Conservation (phyloP, 257 asterid genomes). For the Fraxinus pennsylvanica region DNA sequence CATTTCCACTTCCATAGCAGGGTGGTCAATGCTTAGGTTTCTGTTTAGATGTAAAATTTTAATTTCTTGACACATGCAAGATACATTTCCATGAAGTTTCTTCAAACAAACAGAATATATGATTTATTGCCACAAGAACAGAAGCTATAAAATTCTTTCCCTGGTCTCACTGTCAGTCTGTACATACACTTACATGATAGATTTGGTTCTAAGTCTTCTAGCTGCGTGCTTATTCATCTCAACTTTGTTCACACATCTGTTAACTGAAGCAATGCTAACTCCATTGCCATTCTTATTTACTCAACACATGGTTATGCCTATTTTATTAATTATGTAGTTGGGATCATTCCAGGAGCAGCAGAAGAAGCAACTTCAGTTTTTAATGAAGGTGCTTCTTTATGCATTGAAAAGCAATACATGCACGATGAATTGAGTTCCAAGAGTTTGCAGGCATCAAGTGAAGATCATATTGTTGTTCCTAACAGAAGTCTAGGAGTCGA, state of each 20-base stretch:
- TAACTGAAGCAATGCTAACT: constrained; percentile 3
- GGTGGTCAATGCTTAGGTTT: neutral
- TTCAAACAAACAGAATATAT: neutral
- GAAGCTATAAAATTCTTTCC: neutral
- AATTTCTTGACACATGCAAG: neutral
- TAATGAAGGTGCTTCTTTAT: constrained; percentile 74
- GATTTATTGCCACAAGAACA: neutral
- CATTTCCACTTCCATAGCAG: neutral
- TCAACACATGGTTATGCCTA: constrained; percentile 16
- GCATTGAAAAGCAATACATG: constrained; percentile 67
- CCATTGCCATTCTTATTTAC: constrained; percentile 16
- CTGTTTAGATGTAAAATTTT: neutral
- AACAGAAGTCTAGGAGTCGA: constrained; percentile 49
- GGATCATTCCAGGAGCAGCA: constrained; percentile 67
- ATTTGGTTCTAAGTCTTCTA: neutral
- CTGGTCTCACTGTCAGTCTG: neutral
- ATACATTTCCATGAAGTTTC: neutral
- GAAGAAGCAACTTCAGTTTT: constrained; percentile 85
- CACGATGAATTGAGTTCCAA: constrained; percentile 53
- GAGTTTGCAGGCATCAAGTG: constrained; percentile 47
- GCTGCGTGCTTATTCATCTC: constrained; percentile 4
- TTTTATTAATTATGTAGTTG: constrained; percentile 10
- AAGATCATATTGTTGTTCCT: constrained; percentile 50
- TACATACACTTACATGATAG: constrained; percentile 9
- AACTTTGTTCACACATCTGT: constrained; percentile 1